Percentiles rank a stretch among this genome's conserved stretches.
Conservation (phyloP, 305 asterid genomes). For the Solanum hybrid region DNA sequence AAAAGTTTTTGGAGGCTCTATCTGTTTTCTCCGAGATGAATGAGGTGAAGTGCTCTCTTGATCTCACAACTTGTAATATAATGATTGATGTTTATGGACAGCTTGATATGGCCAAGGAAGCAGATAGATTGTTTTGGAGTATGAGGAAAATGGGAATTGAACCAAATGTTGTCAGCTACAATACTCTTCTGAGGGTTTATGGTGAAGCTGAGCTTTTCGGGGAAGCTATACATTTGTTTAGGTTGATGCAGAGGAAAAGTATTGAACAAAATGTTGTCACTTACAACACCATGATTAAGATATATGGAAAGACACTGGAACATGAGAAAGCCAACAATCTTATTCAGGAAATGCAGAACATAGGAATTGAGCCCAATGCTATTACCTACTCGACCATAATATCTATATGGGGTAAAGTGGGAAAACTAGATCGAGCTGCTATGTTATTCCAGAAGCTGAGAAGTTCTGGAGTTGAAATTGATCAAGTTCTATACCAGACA, state of each 20-base stretch:
- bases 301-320: conserved; percentile 83
- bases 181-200: conserved; percentile 77
- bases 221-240: conserved; percentile 85
- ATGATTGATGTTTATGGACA: conserved; percentile 97
- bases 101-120: conserved; percentile 89
- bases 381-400: conserved; percentile 81
- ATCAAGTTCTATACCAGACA: conserved; percentile 84
- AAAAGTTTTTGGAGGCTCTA: conserved; percentile 63
- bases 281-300: conserved; percentile 83
- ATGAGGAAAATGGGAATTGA: conserved; percentile 80
- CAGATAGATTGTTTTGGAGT: conserved; percentile 87
- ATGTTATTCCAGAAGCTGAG: conserved; percentile 75
- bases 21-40: conserved; percentile 70
- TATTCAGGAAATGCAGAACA: conserved; percentile 69
- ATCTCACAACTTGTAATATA: conserved; percentile 75
- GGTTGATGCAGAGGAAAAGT: conserved; percentile 88
- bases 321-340: conserved; percentile 92
- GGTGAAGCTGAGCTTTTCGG: conserved; percentile 96
- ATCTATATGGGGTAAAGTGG: conserved; percentile 84
- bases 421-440: conserved; percentile 81
- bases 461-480: conserved; percentile 66
- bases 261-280: conserved; percentile 85
- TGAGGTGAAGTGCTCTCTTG: conserved; percentile 50
- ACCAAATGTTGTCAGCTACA: conserved; percentile 78
- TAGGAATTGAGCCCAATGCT: conserved; percentile 70